Base-by-base conservation (phyloP, 139 green algal genomes). In the Chlamydomonas sp. region DNA sequence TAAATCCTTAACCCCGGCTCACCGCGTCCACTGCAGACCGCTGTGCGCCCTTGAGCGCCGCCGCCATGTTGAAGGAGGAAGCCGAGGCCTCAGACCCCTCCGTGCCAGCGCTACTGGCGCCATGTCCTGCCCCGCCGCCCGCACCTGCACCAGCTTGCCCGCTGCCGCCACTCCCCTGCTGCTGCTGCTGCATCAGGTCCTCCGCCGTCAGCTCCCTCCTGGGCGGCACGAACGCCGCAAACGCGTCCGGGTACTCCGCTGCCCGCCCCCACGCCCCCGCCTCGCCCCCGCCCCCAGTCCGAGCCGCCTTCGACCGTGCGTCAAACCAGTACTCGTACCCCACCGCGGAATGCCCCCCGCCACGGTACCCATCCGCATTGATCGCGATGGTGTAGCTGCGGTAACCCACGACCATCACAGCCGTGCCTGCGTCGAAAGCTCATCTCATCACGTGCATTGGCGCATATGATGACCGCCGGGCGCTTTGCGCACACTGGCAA, bases 301-400 rank as follows among this genome's bases (percentile, higher is more conserved):
- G 5, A 5, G 73, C 83, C 4, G 17, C 63, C 64, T 83, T 77
- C 59, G 75, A 63, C 57, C 84, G 84, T 17, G 84, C 64, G 57
- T 88, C 84, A 49, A 83, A 88, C 63, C 75, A 88, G 84, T 88
- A 88, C 0, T 63, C 49, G 74, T 88, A 88, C 75, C 18, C 7
- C 57, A 10, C 6, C 5, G 76, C 74, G 0, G n/a, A 9, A 4
- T 7, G 15, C 4, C 1, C 62, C 1, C 6, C 3, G 3, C 76
- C 59, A 49, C 14, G 57, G n/a, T n/a, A n/a, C n/a, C n/a, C n/a
- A n/a, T n/a, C n/a, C n/a, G n/a, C n/a, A n/a, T n/a, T n/a, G n/a
- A n/a, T n/a, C n/a, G n/a, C n/a, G n/a, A n/a, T n/a, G n/a, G n/a
- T n/a, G n/a, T n/a, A n/a, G n/a, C n/a, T n/a, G n/a, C n/a, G n/a